Conservation (phyloP, 2,329 filamentous ascomycete genomes). For the Aspergillus terreus region DNA sequence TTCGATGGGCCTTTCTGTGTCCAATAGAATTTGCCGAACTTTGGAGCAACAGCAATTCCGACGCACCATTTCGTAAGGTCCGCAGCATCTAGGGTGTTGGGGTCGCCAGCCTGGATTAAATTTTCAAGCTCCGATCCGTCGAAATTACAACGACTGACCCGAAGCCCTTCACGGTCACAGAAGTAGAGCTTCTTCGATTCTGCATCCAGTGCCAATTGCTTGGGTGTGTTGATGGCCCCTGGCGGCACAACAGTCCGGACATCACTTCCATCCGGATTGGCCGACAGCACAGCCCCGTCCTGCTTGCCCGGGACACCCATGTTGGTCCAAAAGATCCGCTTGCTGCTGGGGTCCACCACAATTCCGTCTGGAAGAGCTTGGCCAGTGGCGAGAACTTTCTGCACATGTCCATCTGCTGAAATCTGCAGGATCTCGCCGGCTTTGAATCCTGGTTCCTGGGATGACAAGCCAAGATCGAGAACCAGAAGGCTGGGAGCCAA, state of each 20-base stretch:
- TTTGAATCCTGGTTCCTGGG: conserved; percentile 7
- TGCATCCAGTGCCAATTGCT: conserved; percentile 36
- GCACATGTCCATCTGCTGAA: conserved; percentile 14
- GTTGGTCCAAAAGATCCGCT: conserved; percentile 49
- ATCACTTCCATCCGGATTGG: conserved; percentile 50
- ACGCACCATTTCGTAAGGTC: conserved; percentile 49
- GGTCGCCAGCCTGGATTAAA: conserved; percentile 37
- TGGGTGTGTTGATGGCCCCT: conserved; percentile 49
- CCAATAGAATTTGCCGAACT: conserved; percentile 53
- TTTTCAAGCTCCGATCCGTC: conserved; percentile 34
- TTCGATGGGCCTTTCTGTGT: conserved; percentile 58
- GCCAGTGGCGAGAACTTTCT: conserved; percentile 10
- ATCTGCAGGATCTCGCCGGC: conserved; percentile 18
- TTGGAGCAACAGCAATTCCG: conserved; percentile 49
- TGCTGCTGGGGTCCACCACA: conserved; percentile 28
- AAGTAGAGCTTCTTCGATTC: conserved; percentile 33
- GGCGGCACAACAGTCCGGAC: conserved; percentile 40
- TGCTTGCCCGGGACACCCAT: conserved; percentile 43
- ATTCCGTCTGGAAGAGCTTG: conserved; percentile 45
- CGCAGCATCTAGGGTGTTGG: conserved; percentile 29
- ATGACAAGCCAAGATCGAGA: conserved; percentile 22
- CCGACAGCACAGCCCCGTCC: conserved; percentile 44
- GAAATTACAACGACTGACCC: conserved; percentile 33
- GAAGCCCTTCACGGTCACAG: conserved; percentile 43
- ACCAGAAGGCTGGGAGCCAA: conserved; percentile 13